These are phyloP conservation scores for Limnomonas spitsbergensis DNA, from an alignment of 139 green algal species.

Conservation along the genomic window DNA sequence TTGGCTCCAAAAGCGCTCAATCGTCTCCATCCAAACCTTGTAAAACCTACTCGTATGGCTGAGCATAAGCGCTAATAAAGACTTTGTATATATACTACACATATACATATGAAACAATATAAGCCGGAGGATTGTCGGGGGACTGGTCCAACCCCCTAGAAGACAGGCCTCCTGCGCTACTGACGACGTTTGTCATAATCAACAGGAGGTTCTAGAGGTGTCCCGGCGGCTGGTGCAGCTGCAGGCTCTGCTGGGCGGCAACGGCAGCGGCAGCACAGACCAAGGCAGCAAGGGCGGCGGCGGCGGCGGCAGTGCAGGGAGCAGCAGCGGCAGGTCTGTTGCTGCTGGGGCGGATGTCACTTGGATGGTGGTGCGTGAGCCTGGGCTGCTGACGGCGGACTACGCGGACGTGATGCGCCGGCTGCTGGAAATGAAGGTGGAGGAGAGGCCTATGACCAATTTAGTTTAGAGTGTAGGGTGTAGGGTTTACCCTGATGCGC, in stretches of 20 bases:
- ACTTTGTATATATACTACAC: no score
- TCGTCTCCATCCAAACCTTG: no score
- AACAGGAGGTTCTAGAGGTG: conserved; percentile 36
- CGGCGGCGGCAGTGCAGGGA: not conserved
- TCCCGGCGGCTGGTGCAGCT: conserved; percentile 55
- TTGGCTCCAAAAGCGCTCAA: no score
- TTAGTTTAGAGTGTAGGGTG: not conserved
- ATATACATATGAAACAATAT: no score
- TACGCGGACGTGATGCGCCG: conserved; percentile 33
- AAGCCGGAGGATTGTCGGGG: no score
- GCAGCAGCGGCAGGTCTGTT: not conserved
- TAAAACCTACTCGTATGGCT: no score
- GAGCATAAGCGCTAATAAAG: no score
- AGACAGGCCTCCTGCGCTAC: no score
- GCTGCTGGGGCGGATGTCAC: conserved; percentile 37
- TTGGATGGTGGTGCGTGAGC: conserved; percentile 62
- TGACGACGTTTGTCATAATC: no score
- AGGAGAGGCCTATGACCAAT: not conserved
- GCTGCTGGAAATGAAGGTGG: conserved; percentile 57
- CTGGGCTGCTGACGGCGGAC: conserved; percentile 51
- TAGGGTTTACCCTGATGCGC: not conserved
- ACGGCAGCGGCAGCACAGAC: not conserved
- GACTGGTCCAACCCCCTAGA: no score
- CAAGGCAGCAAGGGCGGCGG: not conserved
- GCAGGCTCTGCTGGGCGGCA: conserved; percentile 56